Conservation (phyloP, 441 rosid species). For the Manihot esculenta region DNA sequence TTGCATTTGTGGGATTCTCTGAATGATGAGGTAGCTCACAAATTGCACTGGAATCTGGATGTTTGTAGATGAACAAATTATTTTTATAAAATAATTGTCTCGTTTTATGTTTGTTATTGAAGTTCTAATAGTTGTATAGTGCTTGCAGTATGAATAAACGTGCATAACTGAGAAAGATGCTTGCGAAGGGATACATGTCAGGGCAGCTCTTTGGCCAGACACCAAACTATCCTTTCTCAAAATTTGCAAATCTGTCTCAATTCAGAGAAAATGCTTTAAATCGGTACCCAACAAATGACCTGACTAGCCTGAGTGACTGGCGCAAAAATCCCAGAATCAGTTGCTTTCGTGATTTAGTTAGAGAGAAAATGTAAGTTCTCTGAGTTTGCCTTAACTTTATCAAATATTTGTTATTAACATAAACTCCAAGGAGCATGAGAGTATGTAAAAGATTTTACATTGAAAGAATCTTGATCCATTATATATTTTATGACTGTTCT, state of each 20-base stretch:
- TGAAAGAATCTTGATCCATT: not conserved
- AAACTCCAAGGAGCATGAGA: not conserved
- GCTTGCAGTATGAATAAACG: slow-evolving; percentile 12
- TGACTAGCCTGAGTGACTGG: slow-evolving; percentile 18
- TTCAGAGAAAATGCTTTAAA: slow-evolving; percentile 18
- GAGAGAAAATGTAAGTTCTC: slow-evolving; percentile 29
- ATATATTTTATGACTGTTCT: not conserved
- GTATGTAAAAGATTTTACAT: not conserved
- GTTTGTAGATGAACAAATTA: no score
- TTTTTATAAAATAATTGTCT: not conserved
- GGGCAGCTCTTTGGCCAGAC: slow-evolving; percentile 20
- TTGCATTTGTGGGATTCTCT: not conserved
- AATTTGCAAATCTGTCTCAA: slow-evolving; percentile 1
- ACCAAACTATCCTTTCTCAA: slow-evolving; percentile 10
- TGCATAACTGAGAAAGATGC: slow-evolving; percentile 12
- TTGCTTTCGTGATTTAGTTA: slow-evolving; percentile 22
- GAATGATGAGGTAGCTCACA: not conserved
- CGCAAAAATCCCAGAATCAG: slow-evolving; percentile 20
- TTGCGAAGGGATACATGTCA: slow-evolving; percentile 1
- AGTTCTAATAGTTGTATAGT: slow-evolving; percentile 4
- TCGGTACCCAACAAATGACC: slow-evolving; percentile 4
- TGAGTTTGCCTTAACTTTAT: not conserved
- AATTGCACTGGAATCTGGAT: not conserved
- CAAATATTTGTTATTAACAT: not conserved
- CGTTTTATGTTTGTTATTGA: not conserved